Base-by-base conservation (phyloP, 1,284 basidiomycete species). In the Irpex sp. region DNA sequence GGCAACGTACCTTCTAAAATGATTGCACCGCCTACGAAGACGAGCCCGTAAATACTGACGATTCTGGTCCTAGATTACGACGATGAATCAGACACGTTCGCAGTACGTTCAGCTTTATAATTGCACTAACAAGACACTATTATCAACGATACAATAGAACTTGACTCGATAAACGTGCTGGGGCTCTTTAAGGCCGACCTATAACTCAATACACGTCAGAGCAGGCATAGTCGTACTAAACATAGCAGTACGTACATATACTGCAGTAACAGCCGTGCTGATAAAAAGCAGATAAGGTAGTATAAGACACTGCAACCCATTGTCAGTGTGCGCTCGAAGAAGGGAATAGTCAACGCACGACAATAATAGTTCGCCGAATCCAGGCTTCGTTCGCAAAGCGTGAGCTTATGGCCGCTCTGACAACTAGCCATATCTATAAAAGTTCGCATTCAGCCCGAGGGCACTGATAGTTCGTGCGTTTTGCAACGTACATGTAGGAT, bases 121-220 rank as follows among this genome's bases (percentile, higher is more conserved):
- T 2, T 15, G 34, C 36, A 60, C 67, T 62, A 8, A 68, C 67
- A 67, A 57, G 11, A 17, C 21, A n/a, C 6, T 13, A 26, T 64
- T 58, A 47, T 69, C 58, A 1, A 69, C 63, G 40, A 64, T 48
- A 54, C 67, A 69, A 56, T 69, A 69, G 47, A 67, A 69, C 13
- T 61, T 17, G 8, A 59, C 67, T 8, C 67, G 64, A 57, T 61
- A 58, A 11, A 69, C 67, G 5, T 31, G 11, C 7, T 62, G 40
- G n/a, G 66, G 67, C 6, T 69, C 31, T 8, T 21, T 5, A 5
- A 65, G 57, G 19, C 67, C 67, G n/a, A 67, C 34, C 67, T 69
- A 40, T 15, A 13, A 19, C 26, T 26, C 26, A 26, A 15, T 8
- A 47, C 13, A 26, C 8, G 34, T 34, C 37, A 36, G 61, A 34